Base-by-base conservation (phyloP, 352 stramenopile genomes). In the Phytophthora citricola region DNA sequence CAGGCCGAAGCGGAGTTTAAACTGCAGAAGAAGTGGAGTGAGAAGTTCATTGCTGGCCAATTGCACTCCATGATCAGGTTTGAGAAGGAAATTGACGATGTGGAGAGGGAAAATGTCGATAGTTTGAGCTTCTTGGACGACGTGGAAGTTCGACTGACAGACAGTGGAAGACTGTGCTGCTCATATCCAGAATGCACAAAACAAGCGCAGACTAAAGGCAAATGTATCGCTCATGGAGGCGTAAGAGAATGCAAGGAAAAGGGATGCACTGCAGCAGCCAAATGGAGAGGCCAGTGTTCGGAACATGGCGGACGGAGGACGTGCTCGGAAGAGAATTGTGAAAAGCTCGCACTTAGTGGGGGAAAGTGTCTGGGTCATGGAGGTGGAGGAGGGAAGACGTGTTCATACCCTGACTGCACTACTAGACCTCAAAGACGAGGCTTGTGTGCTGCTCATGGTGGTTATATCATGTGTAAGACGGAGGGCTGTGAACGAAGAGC, bases 181-280 rank as follows among this genome's bases (percentile, higher is more conserved):
- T 69, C 59, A 3, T 54, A 66, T 41, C 39, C 46, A n/a, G 59
- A 54, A 43, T 73, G 65, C 11, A 54, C 47, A 5, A 69, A 73
- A 4, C 59, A 69, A 53, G 41, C 51, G 5, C 65, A 73, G 27
- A 46, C 32, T 2, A 73, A 66, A 54, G 65, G 59, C 9, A 69
- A 69, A 14, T 73, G 65, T 39, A 69, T 73, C 34, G 45, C 40
- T 3, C 65, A 73, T 47, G 65, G 65, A 20, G 65, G 65, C 9
- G 53, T 69, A 0, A 41, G 47, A 34, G 34, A 44, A 27, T 73
- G 65, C 15, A 66, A 39, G 10, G 32, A 66, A 38, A 11, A 27
- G 20, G 59, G 51, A 3, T 73, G 65, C 27, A 58, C 46, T 22
- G 40, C 47, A 17, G 22, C 22, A 22, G 46, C 60, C 20, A 47